phyloP scores from a whole-genome alignment of 805 yeast genomes.

The Candida krabiensis region DNA sequence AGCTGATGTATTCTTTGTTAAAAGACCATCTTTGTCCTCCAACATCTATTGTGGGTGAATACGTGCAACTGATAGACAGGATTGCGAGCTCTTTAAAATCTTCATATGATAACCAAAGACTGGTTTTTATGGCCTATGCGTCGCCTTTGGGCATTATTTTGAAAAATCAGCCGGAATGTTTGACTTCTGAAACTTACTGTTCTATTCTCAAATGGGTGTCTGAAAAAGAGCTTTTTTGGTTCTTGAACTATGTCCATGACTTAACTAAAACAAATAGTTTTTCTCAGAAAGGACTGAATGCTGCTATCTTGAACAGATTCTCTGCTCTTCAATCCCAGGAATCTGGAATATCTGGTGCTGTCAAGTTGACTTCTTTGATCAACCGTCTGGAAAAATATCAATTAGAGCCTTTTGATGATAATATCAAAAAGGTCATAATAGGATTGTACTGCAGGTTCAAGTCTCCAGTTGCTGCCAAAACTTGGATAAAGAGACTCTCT shows the following conservation, averaged over 20 bases:
- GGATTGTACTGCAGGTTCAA: conserved; percentile 21
- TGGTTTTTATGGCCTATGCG: conserved; percentile 26
- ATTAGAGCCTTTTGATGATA: conserved; percentile 13
- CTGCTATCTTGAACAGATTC: conserved; percentile 5
- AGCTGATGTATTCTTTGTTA: conserved; percentile 14
- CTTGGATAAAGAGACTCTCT: conserved; percentile 18
- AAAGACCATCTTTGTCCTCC: conserved; percentile 14
- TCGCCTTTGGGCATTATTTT: conserved; percentile 15
- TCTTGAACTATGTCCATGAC: conserved; percentile 21
- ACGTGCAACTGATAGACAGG: conserved; percentile 15
- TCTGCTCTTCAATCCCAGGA: conserved; percentile 6
- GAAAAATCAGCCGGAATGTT: conserved; percentile 7
- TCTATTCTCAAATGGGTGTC: conserved; percentile 19
- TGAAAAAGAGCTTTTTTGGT: conserved; percentile 18
- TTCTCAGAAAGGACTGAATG: conserved; percentile 4
- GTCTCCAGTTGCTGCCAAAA: conserved; percentile 26
- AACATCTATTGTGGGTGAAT: conserved; percentile 10
- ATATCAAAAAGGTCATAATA: conserved; percentile 13
- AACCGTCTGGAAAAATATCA: conserved; percentile 9
- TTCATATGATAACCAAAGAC: conserved; percentile 13
- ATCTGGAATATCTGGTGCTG: conserved; percentile 12
- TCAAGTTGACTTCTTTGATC: conserved; percentile 22
- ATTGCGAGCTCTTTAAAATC: conserved; percentile 17
- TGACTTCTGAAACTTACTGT: conserved; percentile 7
- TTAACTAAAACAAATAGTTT: neutral